Evolutionary conservation across 2,329 filamentous ascomycete genomes (phyloP).

Genomic region (Fusarium papillatum): DNA sequence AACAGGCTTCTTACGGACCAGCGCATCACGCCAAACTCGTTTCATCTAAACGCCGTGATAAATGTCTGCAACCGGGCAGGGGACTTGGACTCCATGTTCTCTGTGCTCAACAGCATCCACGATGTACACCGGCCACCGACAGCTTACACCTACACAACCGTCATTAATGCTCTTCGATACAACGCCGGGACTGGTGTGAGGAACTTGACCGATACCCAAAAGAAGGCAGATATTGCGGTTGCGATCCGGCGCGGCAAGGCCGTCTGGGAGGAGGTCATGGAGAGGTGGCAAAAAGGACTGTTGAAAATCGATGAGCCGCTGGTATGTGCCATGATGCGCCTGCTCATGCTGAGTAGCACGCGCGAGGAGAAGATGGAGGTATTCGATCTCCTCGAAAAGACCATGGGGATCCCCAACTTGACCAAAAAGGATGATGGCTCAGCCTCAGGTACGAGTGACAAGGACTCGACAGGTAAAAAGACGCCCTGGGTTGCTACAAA

Average conservation of each 20-base stretch:
- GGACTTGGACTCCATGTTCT: conserved; percentile 87
- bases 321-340: conserved; percentile 83
- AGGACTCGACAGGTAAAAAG: conserved; percentile 8
- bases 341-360: conserved; percentile 77
- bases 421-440: conserved; percentile 46
- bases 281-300: conserved; percentile 80
- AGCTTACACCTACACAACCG: conserved; percentile 81
- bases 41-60: conserved; percentile 91
- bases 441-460: conserved; percentile 11
- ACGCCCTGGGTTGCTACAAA: conserved; percentile 26
- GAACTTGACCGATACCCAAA: conserved; percentile 47
- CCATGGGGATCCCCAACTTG: conserved; percentile 79
- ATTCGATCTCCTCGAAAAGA: conserved; percentile 83
- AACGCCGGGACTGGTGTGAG: conserved; percentile 43
- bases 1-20: conserved; percentile 77
- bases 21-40: conserved; percentile 78
- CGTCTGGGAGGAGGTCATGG: conserved; percentile 85
- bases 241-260: conserved; percentile 76
- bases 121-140: conserved; percentile 74
- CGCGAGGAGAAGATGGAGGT: conserved; percentile 76
- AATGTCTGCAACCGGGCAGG: conserved; percentile 81
- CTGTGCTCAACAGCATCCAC: conserved; percentile 80
- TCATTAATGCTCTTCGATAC: conserved; percentile 80
- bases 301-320: conserved; percentile 83
- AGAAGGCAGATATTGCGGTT: conserved; percentile 52